These are phyloP conservation scores for Zygosaccharomyces kombuchaensis DNA, from an alignment of 805 yeast genomes.

Conservation along the genomic window DNA sequence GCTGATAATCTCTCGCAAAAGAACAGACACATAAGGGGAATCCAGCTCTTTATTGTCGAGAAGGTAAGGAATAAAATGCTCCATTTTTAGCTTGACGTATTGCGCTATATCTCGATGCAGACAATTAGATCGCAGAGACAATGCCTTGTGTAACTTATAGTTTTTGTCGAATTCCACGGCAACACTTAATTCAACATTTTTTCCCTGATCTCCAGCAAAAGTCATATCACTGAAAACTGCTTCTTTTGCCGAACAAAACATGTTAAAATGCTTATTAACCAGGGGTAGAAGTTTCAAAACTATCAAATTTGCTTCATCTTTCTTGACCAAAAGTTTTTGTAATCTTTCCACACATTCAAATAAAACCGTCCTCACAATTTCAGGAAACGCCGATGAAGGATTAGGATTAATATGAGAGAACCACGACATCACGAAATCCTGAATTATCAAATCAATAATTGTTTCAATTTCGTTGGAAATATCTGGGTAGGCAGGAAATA, in stretches of 20 bases:
- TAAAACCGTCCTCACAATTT: slow-evolving; percentile 42
- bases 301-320: slow-evolving; percentile 55
- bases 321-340: slow-evolving; percentile 37
- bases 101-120: slow-evolving; percentile 42
- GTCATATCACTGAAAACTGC: slow-evolving; percentile 25
- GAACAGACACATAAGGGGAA: slow-evolving; percentile 45
- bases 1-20: slow-evolving; percentile 62
- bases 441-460: slow-evolving; percentile 43
- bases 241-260: slow-evolving; percentile 43
- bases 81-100: slow-evolving; percentile 45
- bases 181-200: slow-evolving; percentile 39
- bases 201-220: slow-evolving; percentile 29
- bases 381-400: slow-evolving; percentile 34
- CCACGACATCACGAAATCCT: slow-evolving; percentile 58
- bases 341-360: slow-evolving; percentile 30
- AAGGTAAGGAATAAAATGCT: slow-evolving; percentile 42
- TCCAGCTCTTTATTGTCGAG: slow-evolving; percentile 42
- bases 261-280: slow-evolving; percentile 57
- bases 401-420: slow-evolving; percentile 40
- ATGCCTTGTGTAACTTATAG: slow-evolving; percentile 55
- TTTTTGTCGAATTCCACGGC: slow-evolving; percentile 38
- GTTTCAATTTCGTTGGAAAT: slow-evolving; percentile 42
- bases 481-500: slow-evolving; percentile 16
- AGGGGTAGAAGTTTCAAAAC: slow-evolving; percentile 60
- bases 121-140: slow-evolving; percentile 36